A percentile compares a stretch with the other conserved stretches of the same genome.
phyloP scores from a whole-genome alignment of 1,139 yeast species.

The Tardiomyces depauwii region DNA sequence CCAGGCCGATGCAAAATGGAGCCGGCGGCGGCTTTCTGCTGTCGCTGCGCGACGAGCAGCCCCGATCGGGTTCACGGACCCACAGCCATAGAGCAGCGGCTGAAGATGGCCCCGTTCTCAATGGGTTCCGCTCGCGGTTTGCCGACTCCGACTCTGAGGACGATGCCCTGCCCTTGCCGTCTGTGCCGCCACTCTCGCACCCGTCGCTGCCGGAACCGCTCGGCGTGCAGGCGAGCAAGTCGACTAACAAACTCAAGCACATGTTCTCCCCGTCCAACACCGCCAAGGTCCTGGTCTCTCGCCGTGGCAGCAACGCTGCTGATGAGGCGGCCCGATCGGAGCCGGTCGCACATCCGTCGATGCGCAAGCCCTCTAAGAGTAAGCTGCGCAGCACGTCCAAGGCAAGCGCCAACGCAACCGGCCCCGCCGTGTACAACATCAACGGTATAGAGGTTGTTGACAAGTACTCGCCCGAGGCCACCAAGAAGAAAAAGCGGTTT shows the following conservation, averaged over 20 bases:
- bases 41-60: conserved; percentile 3
- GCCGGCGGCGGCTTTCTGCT: conserved; percentile 1
- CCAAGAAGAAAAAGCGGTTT: conserved; percentile 18
- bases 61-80: not conserved
- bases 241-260: conserved; percentile 7
- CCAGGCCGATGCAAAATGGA: too few species aligned
- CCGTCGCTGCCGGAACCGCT: not conserved
- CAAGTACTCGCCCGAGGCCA: conserved; percentile 1
- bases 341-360: not conserved
- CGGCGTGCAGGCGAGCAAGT: not conserved
- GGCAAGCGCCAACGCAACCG: not conserved
- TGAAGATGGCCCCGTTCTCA: not conserved
- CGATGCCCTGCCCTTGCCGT: conserved; percentile 8
- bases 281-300: conserved; percentile 13
- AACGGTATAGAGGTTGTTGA: not conserved
- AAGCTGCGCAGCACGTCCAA: not conserved
- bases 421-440: not conserved
- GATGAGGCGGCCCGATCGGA: not conserved
- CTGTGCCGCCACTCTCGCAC: conserved; percentile 1
- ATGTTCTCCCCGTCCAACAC: conserved; percentile 16
- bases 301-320: not conserved
- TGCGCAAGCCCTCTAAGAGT: not conserved
- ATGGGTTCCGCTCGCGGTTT: conserved; percentile 21
- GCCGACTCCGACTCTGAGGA: conserved; percentile 27
- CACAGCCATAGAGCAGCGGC: not conserved